Percentiles rank a stretch among this genome's conserved stretches.
These are phyloP conservation scores for Fusarium anthophilum DNA, from an alignment of 2,329 filamentous ascomycete genomes.

Conservation along the genomic window DNA sequence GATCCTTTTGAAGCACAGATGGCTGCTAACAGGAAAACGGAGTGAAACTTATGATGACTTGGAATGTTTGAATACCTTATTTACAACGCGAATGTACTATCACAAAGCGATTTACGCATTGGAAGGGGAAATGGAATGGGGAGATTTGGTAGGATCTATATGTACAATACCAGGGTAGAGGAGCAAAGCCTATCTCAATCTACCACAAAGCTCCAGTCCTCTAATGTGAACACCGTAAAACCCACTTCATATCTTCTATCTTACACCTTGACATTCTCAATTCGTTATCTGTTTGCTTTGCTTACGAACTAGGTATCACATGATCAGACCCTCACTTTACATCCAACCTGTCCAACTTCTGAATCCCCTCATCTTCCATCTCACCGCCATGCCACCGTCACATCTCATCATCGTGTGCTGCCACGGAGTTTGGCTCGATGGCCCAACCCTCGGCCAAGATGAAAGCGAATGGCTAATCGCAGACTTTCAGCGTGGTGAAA, in stretches of 20 bases:
- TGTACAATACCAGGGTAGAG: constrained; percentile 29
- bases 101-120: constrained; percentile 29
- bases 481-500: constrained; percentile 80
- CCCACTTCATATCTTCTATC: background rate
- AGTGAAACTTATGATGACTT: constrained; percentile 3
- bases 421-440: constrained; percentile 80
- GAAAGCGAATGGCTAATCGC: constrained; percentile 78
- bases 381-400: constrained; percentile 42
- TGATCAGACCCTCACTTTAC: constrained; percentile 39
- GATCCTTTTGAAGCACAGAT: constrained; percentile 27
- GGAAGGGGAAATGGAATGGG: background rate
- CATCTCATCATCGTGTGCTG: constrained; percentile 84
- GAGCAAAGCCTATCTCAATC: constrained; percentile 3
- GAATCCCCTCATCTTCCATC: constrained; percentile 21
- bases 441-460: constrained; percentile 59
- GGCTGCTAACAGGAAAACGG: constrained; percentile 1
- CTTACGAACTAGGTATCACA: constrained; percentile 34
- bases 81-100: constrained; percentile 28
- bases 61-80: constrained; percentile 16
- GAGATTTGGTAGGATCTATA: constrained; percentile 8
- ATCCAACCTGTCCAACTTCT: background rate
- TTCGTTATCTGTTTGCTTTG: background rate
- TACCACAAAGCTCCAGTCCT: background rate
- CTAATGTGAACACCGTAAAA: background rate
- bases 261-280: background rate